Conservation (phyloP, 106 monocot species). For the Acanthochlamys bracteata region DNA sequence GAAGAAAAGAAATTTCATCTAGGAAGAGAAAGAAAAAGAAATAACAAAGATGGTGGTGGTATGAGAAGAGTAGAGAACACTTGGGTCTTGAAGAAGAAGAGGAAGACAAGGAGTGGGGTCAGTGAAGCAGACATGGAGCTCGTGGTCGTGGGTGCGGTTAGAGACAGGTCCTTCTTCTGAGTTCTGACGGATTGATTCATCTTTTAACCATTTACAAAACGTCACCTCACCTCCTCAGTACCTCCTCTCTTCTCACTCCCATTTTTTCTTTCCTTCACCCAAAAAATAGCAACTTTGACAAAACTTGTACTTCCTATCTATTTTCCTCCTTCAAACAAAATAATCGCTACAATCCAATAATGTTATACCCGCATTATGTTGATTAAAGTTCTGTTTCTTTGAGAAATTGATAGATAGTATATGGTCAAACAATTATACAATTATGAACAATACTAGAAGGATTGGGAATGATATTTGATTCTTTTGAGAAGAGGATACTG, state of each 20-base stretch:
- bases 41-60: neutral
- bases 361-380: no score
- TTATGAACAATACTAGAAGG: no score
- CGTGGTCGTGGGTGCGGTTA: slow-evolving; percentile 35
- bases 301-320: no score
- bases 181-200: slow-evolving; percentile 15
- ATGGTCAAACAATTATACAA: no score
- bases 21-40: neutral
- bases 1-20: neutral
- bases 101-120: slow-evolving; percentile 16
- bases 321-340: no score
- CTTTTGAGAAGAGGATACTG: no score
- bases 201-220: slow-evolving; percentile 3
- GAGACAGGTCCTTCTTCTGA: neutral
- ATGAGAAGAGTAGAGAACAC: neutral
- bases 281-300: neutral
- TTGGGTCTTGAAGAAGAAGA: neutral
- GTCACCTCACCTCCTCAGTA: slow-evolving; percentile 10
- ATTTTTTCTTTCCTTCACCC: neutral
- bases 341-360: no score
- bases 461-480: neutral
- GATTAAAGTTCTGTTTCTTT: no score
- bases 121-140: slow-evolving; percentile 34
- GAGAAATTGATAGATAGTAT: no score
- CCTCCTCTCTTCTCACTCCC: neutral